Conservation (phyloP, 1,139 yeast species). For the Dujonia santamariae region DNA sequence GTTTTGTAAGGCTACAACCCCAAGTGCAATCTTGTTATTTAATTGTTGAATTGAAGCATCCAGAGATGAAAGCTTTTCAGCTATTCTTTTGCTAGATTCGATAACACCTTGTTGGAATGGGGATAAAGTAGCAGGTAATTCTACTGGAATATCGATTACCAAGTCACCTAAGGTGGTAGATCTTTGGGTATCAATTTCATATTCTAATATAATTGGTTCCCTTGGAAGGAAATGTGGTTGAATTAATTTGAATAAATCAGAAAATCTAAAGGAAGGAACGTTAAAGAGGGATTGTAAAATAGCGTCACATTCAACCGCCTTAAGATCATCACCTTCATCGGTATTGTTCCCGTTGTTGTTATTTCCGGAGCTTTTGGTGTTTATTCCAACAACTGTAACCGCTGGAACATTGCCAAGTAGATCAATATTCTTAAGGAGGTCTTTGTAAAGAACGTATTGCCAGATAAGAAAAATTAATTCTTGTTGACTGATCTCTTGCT, state of each 20-base stretch:
- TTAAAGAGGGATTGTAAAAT: constrained; percentile 57
- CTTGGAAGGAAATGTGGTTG: constrained; percentile 63
- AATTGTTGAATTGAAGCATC: constrained; percentile 54
- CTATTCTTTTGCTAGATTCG: constrained; percentile 37
- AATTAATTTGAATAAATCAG: constrained; percentile 71
- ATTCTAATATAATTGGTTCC: constrained; percentile 74
- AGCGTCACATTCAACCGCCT: constrained; percentile 65
- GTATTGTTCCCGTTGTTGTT: constrained; percentile 8
- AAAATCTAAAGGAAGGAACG: constrained; percentile 54
- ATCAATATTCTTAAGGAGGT: constrained; percentile 49
- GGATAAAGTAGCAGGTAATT: constrained; percentile 47
- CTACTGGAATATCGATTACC: constrained; percentile 71
- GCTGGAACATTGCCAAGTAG: constrained; percentile 37
- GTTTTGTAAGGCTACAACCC: constrained; percentile 64
- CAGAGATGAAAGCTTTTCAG: constrained; percentile 35
- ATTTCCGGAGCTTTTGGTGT: constrained; percentile 12
- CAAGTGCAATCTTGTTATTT: constrained; percentile 59
- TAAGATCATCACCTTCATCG: constrained; percentile 32
- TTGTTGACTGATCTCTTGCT: constrained; percentile 77
- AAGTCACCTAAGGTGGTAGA: constrained; percentile 80
- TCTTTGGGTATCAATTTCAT: constrained; percentile 69
- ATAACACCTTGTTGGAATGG: constrained; percentile 36
- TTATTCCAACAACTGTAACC: constrained; percentile 23
- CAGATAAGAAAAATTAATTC: constrained; percentile 83
- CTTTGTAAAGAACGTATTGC: constrained; percentile 81